Conservation (phyloP, 2,329 filamentous ascomycete species). For the Beauveria rudraprayagi region DNA sequence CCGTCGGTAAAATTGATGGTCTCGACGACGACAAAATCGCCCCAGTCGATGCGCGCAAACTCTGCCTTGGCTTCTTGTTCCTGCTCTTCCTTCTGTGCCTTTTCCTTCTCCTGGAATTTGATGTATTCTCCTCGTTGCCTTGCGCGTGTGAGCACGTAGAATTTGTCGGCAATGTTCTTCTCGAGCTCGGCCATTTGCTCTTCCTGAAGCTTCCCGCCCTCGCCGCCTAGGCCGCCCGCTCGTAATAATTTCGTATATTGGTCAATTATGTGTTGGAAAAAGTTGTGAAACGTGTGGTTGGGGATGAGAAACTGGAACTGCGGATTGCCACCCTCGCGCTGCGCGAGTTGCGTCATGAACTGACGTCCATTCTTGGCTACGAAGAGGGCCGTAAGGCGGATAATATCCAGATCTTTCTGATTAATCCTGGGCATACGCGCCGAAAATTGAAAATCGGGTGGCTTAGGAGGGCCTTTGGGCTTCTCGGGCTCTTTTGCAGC, state of each 20-base stretch:
- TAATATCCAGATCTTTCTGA: constrained; percentile 75
- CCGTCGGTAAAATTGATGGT: constrained; percentile 86
- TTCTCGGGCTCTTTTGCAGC: constrained; percentile 47
- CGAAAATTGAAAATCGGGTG: constrained; percentile 84
- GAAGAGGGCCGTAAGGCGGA: constrained; percentile 76
- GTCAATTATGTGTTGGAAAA: constrained; percentile 85
- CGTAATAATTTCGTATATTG: constrained; percentile 81
- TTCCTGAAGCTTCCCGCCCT: constrained; percentile 60
- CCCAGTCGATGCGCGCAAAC: constrained; percentile 91
- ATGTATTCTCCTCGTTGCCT: constrained; percentile 82
- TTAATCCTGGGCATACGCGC: constrained; percentile 96
- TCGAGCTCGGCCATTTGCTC: constrained; percentile 65
- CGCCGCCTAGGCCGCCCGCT: constrained; percentile 57
- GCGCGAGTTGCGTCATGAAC: constrained; percentile 84
- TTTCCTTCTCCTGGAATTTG: constrained; percentile 76
- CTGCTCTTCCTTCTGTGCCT: constrained; percentile 80
- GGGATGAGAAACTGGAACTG: constrained; percentile 95
- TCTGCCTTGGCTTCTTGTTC: constrained; percentile 69
- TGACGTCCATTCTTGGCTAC: constrained; percentile 87
- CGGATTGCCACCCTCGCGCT: constrained; percentile 81
- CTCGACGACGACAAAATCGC: constrained; percentile 93
- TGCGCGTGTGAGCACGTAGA: constrained; percentile 69
- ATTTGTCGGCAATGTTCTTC: constrained; percentile 70
- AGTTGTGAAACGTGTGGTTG: constrained; percentile 93
- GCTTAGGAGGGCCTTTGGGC: constrained; percentile 74